phyloP scores from a whole-genome alignment of 441 rosid species.

The Arabidopsis lyrata region DNA sequence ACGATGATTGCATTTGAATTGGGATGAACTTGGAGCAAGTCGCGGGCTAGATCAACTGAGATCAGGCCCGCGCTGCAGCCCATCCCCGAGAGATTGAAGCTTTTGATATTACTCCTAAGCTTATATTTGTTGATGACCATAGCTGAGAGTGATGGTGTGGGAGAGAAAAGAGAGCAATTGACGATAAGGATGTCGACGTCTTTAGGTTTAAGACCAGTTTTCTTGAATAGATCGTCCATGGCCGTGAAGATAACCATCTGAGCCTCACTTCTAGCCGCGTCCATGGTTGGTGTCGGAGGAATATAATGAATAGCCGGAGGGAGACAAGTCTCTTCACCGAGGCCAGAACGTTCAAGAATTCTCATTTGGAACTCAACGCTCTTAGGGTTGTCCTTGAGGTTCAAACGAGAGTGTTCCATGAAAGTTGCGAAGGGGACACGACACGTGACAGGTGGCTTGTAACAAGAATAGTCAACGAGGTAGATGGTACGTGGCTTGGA shows the following conservation, averaged over 20 bases:
- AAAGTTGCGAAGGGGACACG: slow-evolving; percentile 89
- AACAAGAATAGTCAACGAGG: slow-evolving; percentile 86
- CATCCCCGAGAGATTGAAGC: slow-evolving; percentile 95
- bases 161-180: slow-evolving; percentile 91
- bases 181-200: slow-evolving; percentile 86
- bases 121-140: slow-evolving; percentile 91
- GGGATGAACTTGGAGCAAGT: slow-evolving; percentile 83
- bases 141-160: slow-evolving; percentile 89
- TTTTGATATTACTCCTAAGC: slow-evolving; percentile 87
- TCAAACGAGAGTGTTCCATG: slow-evolving; percentile 88
- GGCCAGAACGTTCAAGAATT: slow-evolving; percentile 89
- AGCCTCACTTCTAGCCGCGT: slow-evolving; percentile 79
- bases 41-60: slow-evolving; percentile 83
- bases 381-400: slow-evolving; percentile 74
- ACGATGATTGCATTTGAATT: slow-evolving; percentile 84
- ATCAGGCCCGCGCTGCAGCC: slow-evolving; percentile 93
- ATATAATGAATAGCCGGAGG: slow-evolving; percentile 96
- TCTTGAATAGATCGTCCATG: slow-evolving; percentile 72
- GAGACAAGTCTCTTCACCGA: slow-evolving; percentile 90
- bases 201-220: slow-evolving; percentile 76
- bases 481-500: slow-evolving; percentile 85
- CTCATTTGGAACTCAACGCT: slow-evolving; percentile 92
- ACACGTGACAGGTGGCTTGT: slow-evolving; percentile 85
- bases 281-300: slow-evolving; percentile 88
- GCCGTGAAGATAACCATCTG: slow-evolving; percentile 84